These are phyloP conservation scores for Boletus coccyginus DNA, from an alignment of 768 basidiomycete genomes.

Conservation along the genomic window DNA sequence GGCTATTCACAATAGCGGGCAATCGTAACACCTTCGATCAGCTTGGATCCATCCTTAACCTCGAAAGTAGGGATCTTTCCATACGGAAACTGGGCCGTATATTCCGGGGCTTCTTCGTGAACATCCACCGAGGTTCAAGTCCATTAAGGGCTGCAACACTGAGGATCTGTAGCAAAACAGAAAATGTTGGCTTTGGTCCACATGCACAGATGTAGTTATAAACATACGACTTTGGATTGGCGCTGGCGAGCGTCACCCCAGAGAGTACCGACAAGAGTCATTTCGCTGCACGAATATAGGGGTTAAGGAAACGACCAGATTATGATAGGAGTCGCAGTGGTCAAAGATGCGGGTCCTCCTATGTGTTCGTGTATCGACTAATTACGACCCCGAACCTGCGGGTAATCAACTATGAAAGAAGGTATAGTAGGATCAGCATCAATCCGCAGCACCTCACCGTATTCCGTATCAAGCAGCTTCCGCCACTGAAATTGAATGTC, in stretches of 20 bases:
- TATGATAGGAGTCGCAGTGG: background rate
- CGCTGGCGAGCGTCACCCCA: conserved; percentile 20
- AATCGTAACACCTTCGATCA: conserved; percentile 22
- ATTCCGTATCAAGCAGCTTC: too few species aligned
- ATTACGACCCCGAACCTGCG: too few species aligned
- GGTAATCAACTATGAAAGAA: background rate
- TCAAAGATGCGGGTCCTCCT: background rate
- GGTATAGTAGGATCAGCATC: background rate
- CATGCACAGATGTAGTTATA: background rate
- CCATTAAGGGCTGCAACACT: conserved; percentile 20
- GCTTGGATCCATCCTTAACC: conserved; percentile 14
- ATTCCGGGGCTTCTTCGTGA: conserved; percentile 13
- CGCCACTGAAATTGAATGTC: too few species aligned
- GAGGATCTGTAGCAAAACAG: conserved; percentile 8
- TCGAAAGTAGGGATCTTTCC: conserved; percentile 25
- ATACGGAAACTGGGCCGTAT: conserved; percentile 15
- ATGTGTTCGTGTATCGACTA: background rate
- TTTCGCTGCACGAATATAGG: background rate
- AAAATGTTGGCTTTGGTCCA: background rate
- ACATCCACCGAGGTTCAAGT: conserved; percentile 13
- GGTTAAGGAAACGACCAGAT: background rate
- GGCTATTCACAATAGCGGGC: conserved; percentile 20
- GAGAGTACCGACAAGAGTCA: conserved; percentile 18
- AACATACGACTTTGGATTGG: conserved; percentile 25
- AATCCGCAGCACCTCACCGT: background rate